Base-by-base conservation (phyloP, 768 basidiomycete genomes). In the Boletus pseudo-olivaceus region DNA sequence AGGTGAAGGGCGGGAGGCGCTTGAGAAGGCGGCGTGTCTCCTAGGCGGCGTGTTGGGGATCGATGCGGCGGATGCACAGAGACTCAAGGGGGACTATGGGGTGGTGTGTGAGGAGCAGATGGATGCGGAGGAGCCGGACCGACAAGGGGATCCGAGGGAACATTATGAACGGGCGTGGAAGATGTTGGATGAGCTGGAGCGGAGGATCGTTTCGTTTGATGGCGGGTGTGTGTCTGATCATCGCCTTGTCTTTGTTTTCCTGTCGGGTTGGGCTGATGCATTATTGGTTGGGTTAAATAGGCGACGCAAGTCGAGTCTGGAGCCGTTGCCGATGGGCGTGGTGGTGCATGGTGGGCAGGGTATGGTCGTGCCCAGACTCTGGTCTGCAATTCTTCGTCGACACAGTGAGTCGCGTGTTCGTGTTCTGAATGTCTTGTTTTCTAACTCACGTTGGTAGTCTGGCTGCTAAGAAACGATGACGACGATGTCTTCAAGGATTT, bases 111-210 rank as follows among this genome's bases (percentile, higher is more conserved):
- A 57, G 15, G 45, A 34, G 19, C 75, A 76, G 55, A 68, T 70
- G 41, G 70, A 66, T 27, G 65, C 66, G 2, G 68, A 71, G 2
- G 70, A 76, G 3, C 4, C 0, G 17, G 51, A 8, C 1, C 7
- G 5, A 23, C 60, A 67, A 27, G 71, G 77, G 27, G 78, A 82
- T 58, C 82, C 87, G 1, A 73, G 70, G 47, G 67, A 75, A 34
- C 63, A 82, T 45, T 90, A 85, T 56, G 76, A 78, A 32, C 76
- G 78, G 48, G 84, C 85, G 1, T 72, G 80, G 49, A 66, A 64
- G 20, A 78, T 87, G 71, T 68, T 92, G 47, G 82, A 83, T 43
- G 83, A 86, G 32, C 71, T 91, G 0, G 82, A 86, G 54, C 70
- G 67, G 27, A 73, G 70, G 20, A 83, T 90, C 62, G 72, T 75